Conservation (phyloP, 768 basidiomycete genomes). For the Multifurca ochricompacta region DNA sequence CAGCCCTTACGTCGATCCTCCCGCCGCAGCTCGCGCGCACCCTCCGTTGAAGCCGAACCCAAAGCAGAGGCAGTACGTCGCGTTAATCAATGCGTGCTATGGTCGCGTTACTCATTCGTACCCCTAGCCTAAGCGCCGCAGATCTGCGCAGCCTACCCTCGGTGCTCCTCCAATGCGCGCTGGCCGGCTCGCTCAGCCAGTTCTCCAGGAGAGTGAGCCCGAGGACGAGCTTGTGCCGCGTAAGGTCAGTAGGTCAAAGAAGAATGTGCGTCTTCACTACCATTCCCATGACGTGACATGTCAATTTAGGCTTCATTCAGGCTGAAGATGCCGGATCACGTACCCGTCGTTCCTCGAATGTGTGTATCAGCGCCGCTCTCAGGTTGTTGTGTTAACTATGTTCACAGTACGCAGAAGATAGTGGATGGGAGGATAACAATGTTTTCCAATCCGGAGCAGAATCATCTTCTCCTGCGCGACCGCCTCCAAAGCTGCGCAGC, state of each 20-base stretch:
- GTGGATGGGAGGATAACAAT: conserved; percentile 88
- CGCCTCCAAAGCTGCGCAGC: conserved; percentile 38
- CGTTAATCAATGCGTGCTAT: too few relatives aligned
- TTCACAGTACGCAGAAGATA: conserved; percentile 46
- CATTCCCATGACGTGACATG: background rate
- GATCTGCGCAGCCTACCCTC: conserved; percentile 67
- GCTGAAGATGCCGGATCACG: conserved; percentile 43
- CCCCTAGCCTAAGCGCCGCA: conserved; percentile 63
- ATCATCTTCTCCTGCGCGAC: conserved; percentile 69
- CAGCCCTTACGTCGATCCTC: conserved; percentile 47
- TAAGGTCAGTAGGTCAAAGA: conserved; percentile 55
- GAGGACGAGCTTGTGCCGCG: conserved; percentile 54
- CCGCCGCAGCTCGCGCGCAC: conserved; percentile 53
- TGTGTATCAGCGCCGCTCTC: conserved; percentile 4
- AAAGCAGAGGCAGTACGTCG: conserved; percentile 49
- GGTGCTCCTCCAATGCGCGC: conserved; percentile 38
- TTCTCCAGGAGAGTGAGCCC: conserved; percentile 67
- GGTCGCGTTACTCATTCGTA: conserved; percentile 17
- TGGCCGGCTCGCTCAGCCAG: conserved; percentile 33
- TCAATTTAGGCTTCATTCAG: conserved; percentile 25
- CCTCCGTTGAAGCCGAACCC: conserved; percentile 35
- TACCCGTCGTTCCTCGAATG: conserved; percentile 45
- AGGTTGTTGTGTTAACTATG: background rate
- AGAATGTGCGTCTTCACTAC: conserved; percentile 36
- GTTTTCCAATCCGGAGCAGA: conserved; percentile 88